Base-by-base conservation (phyloP, 495 filamentous ascomycete species). In the Pseudotulostoma volvatum region DNA sequence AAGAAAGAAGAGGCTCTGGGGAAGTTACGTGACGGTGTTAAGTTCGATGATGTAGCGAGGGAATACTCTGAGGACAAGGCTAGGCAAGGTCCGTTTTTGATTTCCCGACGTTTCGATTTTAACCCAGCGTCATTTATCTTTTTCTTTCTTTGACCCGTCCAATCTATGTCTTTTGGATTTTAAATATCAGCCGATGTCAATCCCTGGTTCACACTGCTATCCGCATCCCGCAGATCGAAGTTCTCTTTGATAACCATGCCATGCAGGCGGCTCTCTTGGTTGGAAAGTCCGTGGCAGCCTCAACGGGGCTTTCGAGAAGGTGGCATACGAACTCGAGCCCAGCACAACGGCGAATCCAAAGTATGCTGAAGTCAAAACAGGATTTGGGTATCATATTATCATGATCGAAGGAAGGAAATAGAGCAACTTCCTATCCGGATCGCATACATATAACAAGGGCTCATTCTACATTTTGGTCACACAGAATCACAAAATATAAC, bases 1-100 rank as follows among this genome's bases (percentile, higher is more conserved):
- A 86, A 81, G 59, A 92, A 87, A 53, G 84, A 93, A 62, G 82
- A 90, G 55, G 87, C 85, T 0, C 54, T 93, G 4, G 70, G 74
- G 39, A 83, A 90, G 59, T 61, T 93, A 13, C 67, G 69, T 33
- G 76, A 74, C 19, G 85, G 86, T 5, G 68, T 66, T 18, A 86
- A 84, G 48, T 95, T 95, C 48, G 82, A 90, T 46, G 79, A 82
- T n/a, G 84, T 93, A 3, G 87, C 87, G 4, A 66, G 73, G 43
- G 76, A 85, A 51, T 87, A 78, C 45, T 86, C 80, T 0, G 85
- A 93, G 56, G 86, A 93, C 54, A 93, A 95, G 57, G 84, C 86
- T 4, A 64, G 80, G 46, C 71, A 77, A 54, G 86, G 82, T 84
- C 60, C 3, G 61, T 52, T 14, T 2, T 21, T 42, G 9, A 15